Evolutionary conservation across 1,139 yeast species (phyloP).

Genomic region (Suhomyces wounanorum): DNA sequence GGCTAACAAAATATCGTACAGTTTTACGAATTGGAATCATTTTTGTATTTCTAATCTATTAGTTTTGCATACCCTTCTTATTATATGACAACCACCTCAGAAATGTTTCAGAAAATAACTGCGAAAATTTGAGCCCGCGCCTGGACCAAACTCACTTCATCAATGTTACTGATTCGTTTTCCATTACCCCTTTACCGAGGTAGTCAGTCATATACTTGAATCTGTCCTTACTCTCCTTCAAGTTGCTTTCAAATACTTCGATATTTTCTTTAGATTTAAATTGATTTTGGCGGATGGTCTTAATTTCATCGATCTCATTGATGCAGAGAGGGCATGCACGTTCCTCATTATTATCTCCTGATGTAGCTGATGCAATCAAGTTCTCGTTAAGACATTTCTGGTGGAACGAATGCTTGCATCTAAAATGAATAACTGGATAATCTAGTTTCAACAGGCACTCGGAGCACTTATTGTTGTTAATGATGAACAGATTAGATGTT

Average conservation of each 20-base stretch:
- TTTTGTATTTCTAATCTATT: background rate
- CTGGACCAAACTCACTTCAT: background rate
- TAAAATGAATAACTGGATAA: constrained; percentile 80
- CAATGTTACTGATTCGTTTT: constrained; percentile 33
- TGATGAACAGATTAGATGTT: constrained; percentile 54
- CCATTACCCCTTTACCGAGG: constrained; percentile 87
- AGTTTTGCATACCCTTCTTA: background rate
- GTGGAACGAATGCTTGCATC: constrained; percentile 86
- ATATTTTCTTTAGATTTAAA: constrained; percentile 60
- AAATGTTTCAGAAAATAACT: constrained; percentile 2
- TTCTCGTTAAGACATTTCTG: constrained; percentile 70
- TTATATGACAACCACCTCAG: background rate
- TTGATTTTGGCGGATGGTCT: constrained; percentile 60
- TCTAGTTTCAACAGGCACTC: constrained; percentile 72
- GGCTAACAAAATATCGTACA: background rate
- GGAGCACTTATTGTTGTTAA: constrained; percentile 72
- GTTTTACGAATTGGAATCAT: background rate
- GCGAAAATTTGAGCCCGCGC: constrained; percentile 3
- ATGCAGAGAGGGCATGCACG: constrained; percentile 72
- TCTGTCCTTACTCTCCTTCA: constrained; percentile 63
- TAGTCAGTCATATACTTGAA: constrained; percentile 78
- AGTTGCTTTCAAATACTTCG: constrained; percentile 61
- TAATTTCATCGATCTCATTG: constrained; percentile 66
- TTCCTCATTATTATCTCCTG: constrained; percentile 18
- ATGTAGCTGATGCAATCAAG: constrained; percentile 24